phyloP scores from a whole-genome alignment of 2,329 filamentous ascomycete species.

The Chalaropsis thielavioides region DNA sequence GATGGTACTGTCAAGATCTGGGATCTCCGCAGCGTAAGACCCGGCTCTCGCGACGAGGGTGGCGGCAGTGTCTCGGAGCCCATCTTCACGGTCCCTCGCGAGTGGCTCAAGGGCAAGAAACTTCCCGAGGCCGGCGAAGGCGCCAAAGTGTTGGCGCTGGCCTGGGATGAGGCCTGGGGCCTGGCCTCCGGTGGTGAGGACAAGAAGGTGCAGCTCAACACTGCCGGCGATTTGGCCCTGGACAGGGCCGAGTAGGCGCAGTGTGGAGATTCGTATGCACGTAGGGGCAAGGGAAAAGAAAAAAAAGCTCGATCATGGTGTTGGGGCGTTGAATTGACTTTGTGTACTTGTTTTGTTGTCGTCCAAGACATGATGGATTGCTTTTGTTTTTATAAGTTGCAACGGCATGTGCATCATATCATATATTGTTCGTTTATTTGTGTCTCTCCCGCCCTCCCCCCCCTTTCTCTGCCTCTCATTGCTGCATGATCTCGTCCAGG shows the following conservation, averaged over 20 bases:
- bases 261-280: background rate
- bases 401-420: conserved; percentile 9
- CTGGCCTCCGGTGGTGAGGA: conserved; percentile 90
- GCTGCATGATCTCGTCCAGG: conserved; percentile 61
- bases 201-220: conserved; percentile 82
- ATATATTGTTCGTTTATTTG: conserved; percentile 9
- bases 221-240: conserved; percentile 13
- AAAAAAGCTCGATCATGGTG: conserved; percentile 7
- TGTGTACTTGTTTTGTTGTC: background rate
- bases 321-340: conserved; percentile 13
- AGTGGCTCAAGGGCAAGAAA: conserved; percentile 52
- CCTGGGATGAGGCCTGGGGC: conserved; percentile 73
- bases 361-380: conserved; percentile 7
- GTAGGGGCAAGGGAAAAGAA: background rate
- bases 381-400: conserved; percentile 1
- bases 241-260: conserved; percentile 4
- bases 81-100: conserved; percentile 61
- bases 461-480: conserved; percentile 25
- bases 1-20: conserved; percentile 88
- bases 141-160: conserved; percentile 76
- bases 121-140: conserved; percentile 61
- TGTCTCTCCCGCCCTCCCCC: background rate
- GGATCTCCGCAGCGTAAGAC: conserved; percentile 66
- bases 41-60: conserved; percentile 44
- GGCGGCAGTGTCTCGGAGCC: conserved; percentile 52